Base-by-base conservation (phyloP, 441 rosid genomes). In the Populus tomentosa region DNA sequence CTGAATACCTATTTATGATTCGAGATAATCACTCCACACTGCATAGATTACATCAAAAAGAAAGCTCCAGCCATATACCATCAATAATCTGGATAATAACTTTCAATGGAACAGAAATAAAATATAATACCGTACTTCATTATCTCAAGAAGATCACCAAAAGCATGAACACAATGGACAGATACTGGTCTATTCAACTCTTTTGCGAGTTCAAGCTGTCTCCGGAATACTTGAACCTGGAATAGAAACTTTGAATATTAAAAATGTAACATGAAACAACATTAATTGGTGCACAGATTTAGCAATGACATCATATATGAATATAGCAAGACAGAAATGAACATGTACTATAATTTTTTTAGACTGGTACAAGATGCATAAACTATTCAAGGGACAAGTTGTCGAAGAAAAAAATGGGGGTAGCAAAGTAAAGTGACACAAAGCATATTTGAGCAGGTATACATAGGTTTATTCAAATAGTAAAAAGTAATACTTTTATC, bases 131-230 rank as follows among this genome's bases (percentile, higher is more conserved):
- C 86, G 35, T 91, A 92, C 98, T 89, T 92, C 86, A 94, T 59
- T 83, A 86, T 89, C 81, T 83, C 90, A 35, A 94, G 97, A 76
- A 93, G 89, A 85, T 90, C 94, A 0, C 93, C 96, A 18, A 82
- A 94, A 32, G 98, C 97, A 59, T 90, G 94, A 35, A 95, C 95
- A 87, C 97, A 95, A 77, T 93, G 99, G 75, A 93, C 75, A 0
- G 98, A 91, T 66, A 87, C 94, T 1, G 98, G 98, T 80, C 80
- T 86, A 72, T 92, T 88, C 84, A 95, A 78, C 75, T 87, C 88
- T 86, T 91, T 96, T 16, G 97, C 97, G 79, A 94, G 94, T 83
- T 90, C 81, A 33, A 94, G 93, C 82, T 96, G 99, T 84, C 85
- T 89, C 76, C 67, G 83, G 79, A 94, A 92, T 70, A 92, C 98